Evolutionary conservation across 345 rosid species (phyloP).

Genomic region (Hypericum androsaemum): DNA sequence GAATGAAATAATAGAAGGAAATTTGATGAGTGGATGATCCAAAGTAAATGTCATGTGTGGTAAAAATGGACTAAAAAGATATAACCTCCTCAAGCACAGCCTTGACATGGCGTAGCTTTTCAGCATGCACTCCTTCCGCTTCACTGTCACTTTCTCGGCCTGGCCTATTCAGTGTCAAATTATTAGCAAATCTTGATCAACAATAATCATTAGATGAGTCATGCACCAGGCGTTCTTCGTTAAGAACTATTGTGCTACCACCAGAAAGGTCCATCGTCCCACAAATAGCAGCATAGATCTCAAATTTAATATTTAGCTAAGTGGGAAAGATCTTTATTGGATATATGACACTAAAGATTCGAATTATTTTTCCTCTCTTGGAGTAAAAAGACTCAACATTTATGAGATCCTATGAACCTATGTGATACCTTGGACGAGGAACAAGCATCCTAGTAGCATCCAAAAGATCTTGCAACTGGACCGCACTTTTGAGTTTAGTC

Average conservation of each 20-base stretch:
- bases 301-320: too few relatives aligned
- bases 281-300: too few relatives aligned
- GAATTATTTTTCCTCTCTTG: too few relatives aligned
- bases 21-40: too few relatives aligned
- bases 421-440: constrained; percentile 78
- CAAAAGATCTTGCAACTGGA: constrained; percentile 92
- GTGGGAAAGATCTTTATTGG: too few relatives aligned
- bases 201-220: too few relatives aligned
- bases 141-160: constrained; percentile 97
- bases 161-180: constrained; percentile 33
- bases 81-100: constrained; percentile 97
- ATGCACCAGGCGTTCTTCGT: too few relatives aligned
- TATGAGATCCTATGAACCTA: neutral
- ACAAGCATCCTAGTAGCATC: constrained; percentile 96
- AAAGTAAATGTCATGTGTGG: too few relatives aligned
- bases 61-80: neutral
- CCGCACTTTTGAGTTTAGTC: constrained; percentile 97
- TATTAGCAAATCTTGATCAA: neutral
- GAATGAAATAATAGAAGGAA: neutral
- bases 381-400: too few relatives aligned
- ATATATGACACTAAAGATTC: too few relatives aligned
- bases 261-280: too few relatives aligned
- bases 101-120: constrained; percentile 97
- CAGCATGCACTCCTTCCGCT: constrained; percentile 98
- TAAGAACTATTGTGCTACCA: too few relatives aligned